A percentile compares a stretch with the other conserved stretches of the same genome.
These are phyloP conservation scores for Pythium chondricola DNA, from an alignment of 352 stramenopile species.

Conservation along the genomic window DNA sequence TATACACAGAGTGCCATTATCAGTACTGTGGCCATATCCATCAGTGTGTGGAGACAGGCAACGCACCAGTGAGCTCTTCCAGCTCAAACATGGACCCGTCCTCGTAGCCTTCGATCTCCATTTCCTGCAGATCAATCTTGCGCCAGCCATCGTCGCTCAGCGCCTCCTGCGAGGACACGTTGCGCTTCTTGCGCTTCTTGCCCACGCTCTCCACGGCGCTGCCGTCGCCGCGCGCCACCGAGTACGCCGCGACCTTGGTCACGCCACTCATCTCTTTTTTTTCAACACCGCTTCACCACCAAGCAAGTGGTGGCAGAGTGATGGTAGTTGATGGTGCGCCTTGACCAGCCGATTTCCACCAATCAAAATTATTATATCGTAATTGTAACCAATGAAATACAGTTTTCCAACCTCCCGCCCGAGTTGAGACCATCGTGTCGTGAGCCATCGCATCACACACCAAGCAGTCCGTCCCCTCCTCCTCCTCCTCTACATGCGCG, in stretches of 20 bases:
- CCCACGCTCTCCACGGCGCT: conserved; percentile 20
- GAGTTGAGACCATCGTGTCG: too few relatives aligned
- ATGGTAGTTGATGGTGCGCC: conserved; percentile 11
- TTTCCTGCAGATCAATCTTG: conserved; percentile 65
- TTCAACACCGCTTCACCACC: conserved; percentile 6
- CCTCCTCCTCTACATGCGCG: conserved; percentile 10
- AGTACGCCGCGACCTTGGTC: conserved; percentile 25
- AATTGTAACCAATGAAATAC: too few relatives aligned
- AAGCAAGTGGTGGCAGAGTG: conserved; percentile 8
- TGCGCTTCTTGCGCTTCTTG: conserved; percentile 67
- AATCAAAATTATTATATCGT: too few relatives aligned
- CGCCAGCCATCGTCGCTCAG: conserved; percentile 33
- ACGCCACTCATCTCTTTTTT: conserved; percentile 18
- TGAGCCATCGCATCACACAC: too few relatives aligned
- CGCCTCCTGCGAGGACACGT: background rate
- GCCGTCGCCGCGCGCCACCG: conserved; percentile 15
- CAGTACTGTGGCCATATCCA: conserved; percentile 1
- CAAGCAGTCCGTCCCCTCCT: too few relatives aligned
- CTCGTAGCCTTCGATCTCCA: conserved; percentile 78
- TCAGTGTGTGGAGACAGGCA: background rate
- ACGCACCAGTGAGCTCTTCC: conserved; percentile 71
- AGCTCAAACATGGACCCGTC: conserved; percentile 79
- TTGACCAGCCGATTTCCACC: conserved; percentile 28
- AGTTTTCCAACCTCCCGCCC: too few relatives aligned
- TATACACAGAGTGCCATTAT: background rate